Percentiles rank a stretch among this genome's conserved stretches.
phyloP scores from a whole-genome alignment of 2,329 filamentous ascomycete genomes.

The Penicillium concentricum region DNA sequence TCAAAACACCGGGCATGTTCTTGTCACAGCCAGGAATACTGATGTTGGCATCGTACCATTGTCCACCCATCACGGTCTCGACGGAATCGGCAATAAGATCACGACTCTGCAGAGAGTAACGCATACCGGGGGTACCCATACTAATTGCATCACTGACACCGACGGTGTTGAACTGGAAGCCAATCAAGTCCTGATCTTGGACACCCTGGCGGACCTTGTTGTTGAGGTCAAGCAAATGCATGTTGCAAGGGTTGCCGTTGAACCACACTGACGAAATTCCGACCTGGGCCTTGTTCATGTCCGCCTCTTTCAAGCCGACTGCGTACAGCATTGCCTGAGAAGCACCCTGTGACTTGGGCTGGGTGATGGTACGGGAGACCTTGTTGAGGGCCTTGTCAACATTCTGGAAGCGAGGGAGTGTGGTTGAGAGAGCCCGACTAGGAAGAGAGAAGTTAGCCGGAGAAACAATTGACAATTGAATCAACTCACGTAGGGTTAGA shows the following conservation, averaged over 20 bases:
- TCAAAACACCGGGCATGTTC: slow-evolving; percentile 94
- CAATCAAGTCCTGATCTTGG: slow-evolving; percentile 73
- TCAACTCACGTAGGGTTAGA: slow-evolving; percentile 19
- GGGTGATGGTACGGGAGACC: slow-evolving; percentile 80
- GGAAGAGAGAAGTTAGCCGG: slow-evolving; percentile 4
- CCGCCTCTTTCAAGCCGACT: slow-evolving; percentile 78
- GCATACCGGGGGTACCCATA: slow-evolving; percentile 97
- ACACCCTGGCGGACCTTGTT: slow-evolving; percentile 72
- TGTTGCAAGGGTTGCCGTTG: slow-evolving; percentile 97
- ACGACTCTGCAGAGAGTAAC: slow-evolving; percentile 88
- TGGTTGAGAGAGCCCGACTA: slow-evolving; percentile 42
- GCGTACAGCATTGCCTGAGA: slow-evolving; percentile 99
- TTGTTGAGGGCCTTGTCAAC: slow-evolving; percentile 68
- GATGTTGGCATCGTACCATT: slow-evolving; percentile 98
- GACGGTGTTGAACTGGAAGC: slow-evolving; percentile 98
- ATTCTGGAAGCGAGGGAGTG: slow-evolving; percentile 48
- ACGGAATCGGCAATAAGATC: slow-evolving; percentile 98
- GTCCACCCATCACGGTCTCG: slow-evolving; percentile 97
- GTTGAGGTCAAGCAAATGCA: slow-evolving; percentile 92
- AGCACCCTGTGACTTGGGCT: slow-evolving; percentile 96
- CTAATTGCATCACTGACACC: slow-evolving; percentile 97
- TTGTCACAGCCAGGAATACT: slow-evolving; percentile 98
- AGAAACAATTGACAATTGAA: background rate
- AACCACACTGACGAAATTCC: slow-evolving; percentile 99
- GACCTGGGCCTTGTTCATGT: slow-evolving; percentile 95